Conservation (phyloP, 2,329 filamentous ascomycete species). For the Fusarium pseudocircinatum region DNA sequence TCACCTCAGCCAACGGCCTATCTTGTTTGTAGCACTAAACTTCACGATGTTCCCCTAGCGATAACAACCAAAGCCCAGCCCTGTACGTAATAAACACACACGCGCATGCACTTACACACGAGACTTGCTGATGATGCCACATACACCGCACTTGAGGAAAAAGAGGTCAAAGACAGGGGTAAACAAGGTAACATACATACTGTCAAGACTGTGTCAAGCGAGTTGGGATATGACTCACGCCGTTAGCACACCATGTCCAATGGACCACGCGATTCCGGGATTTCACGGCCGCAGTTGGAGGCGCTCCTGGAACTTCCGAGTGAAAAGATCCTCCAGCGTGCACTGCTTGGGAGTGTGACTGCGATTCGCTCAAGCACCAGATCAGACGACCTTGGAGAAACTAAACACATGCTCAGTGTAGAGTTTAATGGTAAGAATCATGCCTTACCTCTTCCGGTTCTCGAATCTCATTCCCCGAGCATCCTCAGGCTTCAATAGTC, state of each 20-base stretch:
- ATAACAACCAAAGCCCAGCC: conserved; percentile 2
- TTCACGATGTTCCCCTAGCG: conserved; percentile 3
- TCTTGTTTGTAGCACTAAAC: conserved; percentile 1
- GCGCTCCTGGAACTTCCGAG: conserved; percentile 20
- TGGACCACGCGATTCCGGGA: conserved; percentile 25
- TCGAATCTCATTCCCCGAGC: neutral
- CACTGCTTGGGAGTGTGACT: neutral
- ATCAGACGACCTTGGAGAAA: neutral
- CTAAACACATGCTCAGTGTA: neutral
- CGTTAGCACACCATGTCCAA: conserved; percentile 35
- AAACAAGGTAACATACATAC: conserved; percentile 10
- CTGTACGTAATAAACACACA: neutral
- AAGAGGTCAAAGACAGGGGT: conserved; percentile 1
- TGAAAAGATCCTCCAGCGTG: neutral
- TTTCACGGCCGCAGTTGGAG: conserved; percentile 15
- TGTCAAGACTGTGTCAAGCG: conserved; percentile 20
- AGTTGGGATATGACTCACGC: conserved; percentile 43
- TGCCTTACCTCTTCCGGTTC: conserved; percentile 1
- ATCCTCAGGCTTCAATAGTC: conserved; percentile 3
- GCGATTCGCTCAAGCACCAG: conserved; percentile 12
- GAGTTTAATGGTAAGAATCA: neutral
- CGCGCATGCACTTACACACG: conserved; percentile 4
- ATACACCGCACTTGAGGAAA: conserved; percentile 31
- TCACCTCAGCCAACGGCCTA: conserved; percentile 7
- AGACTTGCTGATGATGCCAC: conserved; percentile 31